Evolutionary conservation across 2,329 filamentous ascomycete genomes (phyloP).

Genomic region (Hymenoscyphus linearis): DNA sequence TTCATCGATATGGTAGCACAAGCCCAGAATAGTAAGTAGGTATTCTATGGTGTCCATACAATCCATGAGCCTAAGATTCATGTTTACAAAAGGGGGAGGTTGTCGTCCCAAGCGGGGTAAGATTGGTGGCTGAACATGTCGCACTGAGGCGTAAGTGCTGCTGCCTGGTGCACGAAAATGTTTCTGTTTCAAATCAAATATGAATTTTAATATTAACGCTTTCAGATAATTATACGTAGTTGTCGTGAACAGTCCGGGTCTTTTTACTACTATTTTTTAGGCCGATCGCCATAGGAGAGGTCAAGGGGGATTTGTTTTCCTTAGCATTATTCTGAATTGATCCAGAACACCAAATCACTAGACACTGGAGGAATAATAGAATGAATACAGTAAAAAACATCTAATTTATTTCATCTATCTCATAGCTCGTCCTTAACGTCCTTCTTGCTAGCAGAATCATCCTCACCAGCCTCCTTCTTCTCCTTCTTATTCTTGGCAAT

Average conservation of each 20-base stretch:
- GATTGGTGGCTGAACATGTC: not conserved
- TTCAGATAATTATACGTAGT: no score
- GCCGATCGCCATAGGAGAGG: no score
- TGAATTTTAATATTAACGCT: no score
- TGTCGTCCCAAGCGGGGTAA: not conserved
- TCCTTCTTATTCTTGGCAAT: slow-evolving; percentile 39
- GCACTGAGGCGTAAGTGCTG: not conserved
- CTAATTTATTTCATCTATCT: not conserved
- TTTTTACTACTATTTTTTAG: no score
- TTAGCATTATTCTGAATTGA: no score
- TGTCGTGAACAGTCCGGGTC: no score
- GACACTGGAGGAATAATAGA: no score
- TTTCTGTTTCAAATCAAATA: no score
- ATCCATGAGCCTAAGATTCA: not conserved
- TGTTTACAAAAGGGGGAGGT: not conserved
- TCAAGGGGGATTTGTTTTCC: no score
- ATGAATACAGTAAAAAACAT: no score
- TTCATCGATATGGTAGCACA: not conserved
- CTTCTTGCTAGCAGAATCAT: not conserved
- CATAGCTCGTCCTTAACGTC: not conserved
- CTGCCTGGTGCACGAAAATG: no score
- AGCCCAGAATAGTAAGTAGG: not conserved
- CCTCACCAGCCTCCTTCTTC: slow-evolving; percentile 7
- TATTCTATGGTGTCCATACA: not conserved
- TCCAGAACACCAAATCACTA: not conserved